Evolutionary conservation across 805 yeast species (phyloP), one percentile per base, ranked within the genome.

Genomic region (Saturnispora sekii): DNA sequence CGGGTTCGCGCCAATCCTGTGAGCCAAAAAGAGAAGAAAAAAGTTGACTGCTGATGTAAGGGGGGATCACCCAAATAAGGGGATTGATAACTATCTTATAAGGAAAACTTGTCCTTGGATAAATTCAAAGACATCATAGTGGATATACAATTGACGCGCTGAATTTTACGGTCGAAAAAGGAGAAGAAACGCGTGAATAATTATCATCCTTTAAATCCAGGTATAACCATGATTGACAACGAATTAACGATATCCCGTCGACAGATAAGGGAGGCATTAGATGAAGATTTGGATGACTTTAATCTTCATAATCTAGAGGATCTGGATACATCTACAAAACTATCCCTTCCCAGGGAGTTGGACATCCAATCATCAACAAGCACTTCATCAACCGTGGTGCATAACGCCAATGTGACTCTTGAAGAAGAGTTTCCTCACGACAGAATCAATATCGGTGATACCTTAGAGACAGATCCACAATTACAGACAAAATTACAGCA

Each of bases 341-440:
- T 33, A 32, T 44, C 40, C 39, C 39, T 35, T 32, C 26, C 45
- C 35, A 21, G 46, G 44, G 43, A 42, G 8, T 21, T 34, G 35
- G 48, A 47, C 44, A 35, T 46, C 15, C 33, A 53, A 39, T 55
- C 60, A 2, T 52, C 52, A 14, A 48, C 58, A 5, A 56, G 61
- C 6, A 57, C 57, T 29, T 54, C 62, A 5, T 58, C 63, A 4
- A 58, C 62, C 1, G 60, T 59, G n/a, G 51, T 59, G 11, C 58
- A 55, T 43, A 40, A 44, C 26, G 43, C 46, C 42, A 41, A 39
- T 35, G 17, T 47, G 38, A 16, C 42, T 38, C 26, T 44, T 44
- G 16, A 18, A 17, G 29, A 29, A 10, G 29, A 12, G 9, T 30
- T 21, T 10, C 28, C 12, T 14, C 17, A 18, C 12, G 31, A 14